A percentile compares a stretch with the other conserved stretches of the same genome.
Conservation (phyloP, 805 yeast species). For the Yamadazyma akitaensis region DNA sequence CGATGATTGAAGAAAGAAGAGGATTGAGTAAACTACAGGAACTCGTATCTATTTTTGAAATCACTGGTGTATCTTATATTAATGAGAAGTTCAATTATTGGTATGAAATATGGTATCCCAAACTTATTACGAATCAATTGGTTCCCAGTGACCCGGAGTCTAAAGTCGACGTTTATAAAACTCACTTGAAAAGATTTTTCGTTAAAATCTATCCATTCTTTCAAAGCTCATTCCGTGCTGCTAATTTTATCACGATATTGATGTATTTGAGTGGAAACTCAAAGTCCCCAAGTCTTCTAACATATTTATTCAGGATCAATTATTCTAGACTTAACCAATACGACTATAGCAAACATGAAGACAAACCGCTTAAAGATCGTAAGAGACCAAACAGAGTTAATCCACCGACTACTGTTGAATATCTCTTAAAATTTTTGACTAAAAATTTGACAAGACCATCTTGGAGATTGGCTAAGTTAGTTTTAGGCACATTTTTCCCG, state of each 20-base stretch:
- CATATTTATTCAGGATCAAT: constrained; percentile 57
- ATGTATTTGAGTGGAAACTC: constrained; percentile 64
- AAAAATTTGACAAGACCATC: constrained; percentile 24
- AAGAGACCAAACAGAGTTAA: constrained; percentile 26
- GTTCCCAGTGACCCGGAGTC: constrained; percentile 18
- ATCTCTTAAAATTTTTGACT: constrained; percentile 22
- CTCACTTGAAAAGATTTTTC: constrained; percentile 38
- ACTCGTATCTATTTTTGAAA: constrained; percentile 50
- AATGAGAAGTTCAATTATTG: constrained; percentile 62
- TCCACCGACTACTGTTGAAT: constrained; percentile 42
- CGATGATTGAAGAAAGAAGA: constrained; percentile 48
- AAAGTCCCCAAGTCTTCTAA: constrained; percentile 61
- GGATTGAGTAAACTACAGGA: constrained; percentile 54
- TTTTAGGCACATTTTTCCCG: constrained; percentile 62
- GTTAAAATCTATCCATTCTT: constrained; percentile 61
- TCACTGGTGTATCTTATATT: constrained; percentile 66
- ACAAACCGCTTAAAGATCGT: constrained; percentile 10
- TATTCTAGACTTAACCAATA: constrained; percentile 58
- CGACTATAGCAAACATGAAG: constrained; percentile 43
- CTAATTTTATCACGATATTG: constrained; percentile 57
- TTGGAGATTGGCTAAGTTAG: constrained; percentile 28
- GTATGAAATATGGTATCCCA: constrained; percentile 62
- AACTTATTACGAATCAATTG: constrained; percentile 49
- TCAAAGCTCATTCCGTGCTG: constrained; percentile 43
- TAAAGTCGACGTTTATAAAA: constrained; percentile 24